Evolutionary conservation across 257 asterid species (phyloP), one percentile per base, ranked within the genome.

Genomic region (Fraxinus anomala): DNA sequence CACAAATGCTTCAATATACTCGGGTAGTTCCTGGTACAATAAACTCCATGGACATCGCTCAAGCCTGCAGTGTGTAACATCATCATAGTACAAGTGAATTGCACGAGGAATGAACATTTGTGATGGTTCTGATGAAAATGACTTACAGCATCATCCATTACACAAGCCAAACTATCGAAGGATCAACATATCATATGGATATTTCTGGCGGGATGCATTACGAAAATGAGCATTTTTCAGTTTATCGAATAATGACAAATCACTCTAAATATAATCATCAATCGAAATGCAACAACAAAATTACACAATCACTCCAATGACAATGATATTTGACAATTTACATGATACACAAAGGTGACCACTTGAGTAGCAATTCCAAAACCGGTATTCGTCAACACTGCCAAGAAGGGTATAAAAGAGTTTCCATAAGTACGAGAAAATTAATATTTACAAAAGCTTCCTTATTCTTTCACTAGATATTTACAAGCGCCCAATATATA

Each of bases 401-500:
- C 24, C 65, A 54, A 40, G 47, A 19, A 54, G 19, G 24, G 63
- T 54, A 54, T 19, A 17, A 54, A 54, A 5, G 3, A 19, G 24
- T 54, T 17, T 19, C 63, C 10, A 19, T 0, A 4, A 14, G 9
- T 54, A 54, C 6, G 24, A 19, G 63, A 54, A 4, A 17, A 17
- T 54, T n/a, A 54, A 54, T 54, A 54, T 54, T 54, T 19, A 54
- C 63, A 19, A n/a, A 54, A 54, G 59, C 59, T 49, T 49, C 59
- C 59, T 16, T 49, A 16, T 49, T 16, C 19, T 12, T 14, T 49
- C 4, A 16, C 59, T 49, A 2, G 63, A 51, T 51, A 81, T 76
- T 68, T 30, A 81, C 87, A 80, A 30, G 47, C 78, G 11, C 24
- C 63, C 14, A 40, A 40, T 40, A 40, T 40, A 1, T 37, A 37